Base-by-base conservation (phyloP, 352 stramenopile species). In the Phytophthora sp. region DNA sequence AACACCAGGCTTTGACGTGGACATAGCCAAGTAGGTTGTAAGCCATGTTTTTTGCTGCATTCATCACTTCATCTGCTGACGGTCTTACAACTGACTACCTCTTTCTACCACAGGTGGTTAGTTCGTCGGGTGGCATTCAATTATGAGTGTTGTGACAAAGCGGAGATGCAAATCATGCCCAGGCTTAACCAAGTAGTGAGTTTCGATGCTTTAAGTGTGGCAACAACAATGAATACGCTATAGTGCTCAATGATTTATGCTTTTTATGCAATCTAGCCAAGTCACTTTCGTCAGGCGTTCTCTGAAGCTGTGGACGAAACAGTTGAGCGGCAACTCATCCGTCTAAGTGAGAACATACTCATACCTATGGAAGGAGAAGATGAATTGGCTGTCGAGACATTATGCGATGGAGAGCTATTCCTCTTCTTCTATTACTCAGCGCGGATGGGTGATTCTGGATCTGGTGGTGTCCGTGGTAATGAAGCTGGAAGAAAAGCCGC, bases 361-460 rank as follows among this genome's bases (percentile, higher is more conserved):
- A 30, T 63, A 15, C 23, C 47, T 16, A 38, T 7, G 8, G 16
- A 26, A 38, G 16, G 24, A 18, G 30, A 39, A 27, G 41, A 24
- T 42, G 31, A 45, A 9, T 16, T 30, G 21, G 21, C 11, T 42
- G 13, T 13, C 12, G 35, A 16, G 4, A 23, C 12, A n/a, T 33
- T 44, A 12, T 33, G 26, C 35, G 23, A 49, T 15, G 27, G 5
- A 11, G 60, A 67, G 20, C n/a, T 57, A 15, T 82, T 80, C 39
- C 30, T 82, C 29, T 66, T 78, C n/a, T 82, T 78, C 38, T 69
- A 74, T 38, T 80, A 71, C 50, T 78, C 74, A 8, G 49, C 68
- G 18, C 38, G 61, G 4, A 46, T 71, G 41, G 16, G 51, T 53
- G 35, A 29, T 57, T 60, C 45, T 13, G 3, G 7, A 38, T 31